Conservation (phyloP, 768 basidiomycete species). For the Lactarius psammicola region DNA sequence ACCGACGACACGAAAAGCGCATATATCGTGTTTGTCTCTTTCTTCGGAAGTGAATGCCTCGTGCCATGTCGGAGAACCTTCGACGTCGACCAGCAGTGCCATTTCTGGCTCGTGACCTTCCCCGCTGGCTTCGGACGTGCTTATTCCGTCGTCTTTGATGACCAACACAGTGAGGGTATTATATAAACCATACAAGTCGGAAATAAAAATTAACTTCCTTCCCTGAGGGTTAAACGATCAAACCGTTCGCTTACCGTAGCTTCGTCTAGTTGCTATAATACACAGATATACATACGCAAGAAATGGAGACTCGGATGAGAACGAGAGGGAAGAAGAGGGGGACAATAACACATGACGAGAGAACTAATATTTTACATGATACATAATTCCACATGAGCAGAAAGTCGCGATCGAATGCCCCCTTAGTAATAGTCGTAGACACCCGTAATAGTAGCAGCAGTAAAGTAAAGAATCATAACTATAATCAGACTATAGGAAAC, state of each 20-base stretch:
- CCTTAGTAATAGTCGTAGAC: background rate
- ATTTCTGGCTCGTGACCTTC: no score
- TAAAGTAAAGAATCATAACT: background rate
- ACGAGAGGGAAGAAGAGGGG: background rate
- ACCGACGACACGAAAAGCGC: no score
- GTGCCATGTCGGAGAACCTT: no score
- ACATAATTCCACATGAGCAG: constrained; percentile 24
- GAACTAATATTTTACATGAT: constrained; percentile 24
- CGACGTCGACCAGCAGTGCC: no score
- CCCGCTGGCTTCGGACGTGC: no score
- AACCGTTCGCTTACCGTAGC: background rate
- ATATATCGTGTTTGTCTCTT: no score
- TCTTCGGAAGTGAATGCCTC: no score
- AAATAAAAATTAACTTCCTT: no score
- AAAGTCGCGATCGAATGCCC: background rate
- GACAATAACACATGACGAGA: constrained; percentile 2
- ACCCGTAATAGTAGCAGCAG: constrained; percentile 4
- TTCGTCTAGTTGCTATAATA: constrained; percentile 12
- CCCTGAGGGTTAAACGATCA: background rate
- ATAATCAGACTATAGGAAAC: constrained; percentile 57
- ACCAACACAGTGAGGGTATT: no score
- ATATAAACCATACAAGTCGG: no score
- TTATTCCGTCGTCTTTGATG: no score
- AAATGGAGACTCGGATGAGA: background rate
- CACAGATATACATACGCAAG: constrained; percentile 16